Evolutionary conservation across 768 basidiomycete genomes (phyloP).

Genomic region (Pseudohyphozyma bogoriensis): DNA sequence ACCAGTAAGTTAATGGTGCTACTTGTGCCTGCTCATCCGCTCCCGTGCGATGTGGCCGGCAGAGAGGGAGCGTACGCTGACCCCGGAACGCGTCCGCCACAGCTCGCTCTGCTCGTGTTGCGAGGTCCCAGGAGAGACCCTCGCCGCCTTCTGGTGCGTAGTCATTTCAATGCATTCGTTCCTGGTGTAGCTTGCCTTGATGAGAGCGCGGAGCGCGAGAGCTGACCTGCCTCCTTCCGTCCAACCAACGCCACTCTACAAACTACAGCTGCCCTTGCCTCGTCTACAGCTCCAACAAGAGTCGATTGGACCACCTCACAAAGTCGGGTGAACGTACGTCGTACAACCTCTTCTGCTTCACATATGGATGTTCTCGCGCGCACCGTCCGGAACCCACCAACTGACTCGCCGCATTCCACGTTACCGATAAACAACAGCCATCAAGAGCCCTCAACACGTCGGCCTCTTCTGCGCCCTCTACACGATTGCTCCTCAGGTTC

Average conservation of each 20-base stretch:
- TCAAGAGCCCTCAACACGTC: conserved; percentile 2
- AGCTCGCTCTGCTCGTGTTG: neutral
- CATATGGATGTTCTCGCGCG: neutral
- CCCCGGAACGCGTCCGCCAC: conserved; percentile 1
- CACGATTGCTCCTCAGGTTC: neutral
- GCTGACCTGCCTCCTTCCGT: neutral
- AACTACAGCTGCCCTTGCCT: conserved; percentile 21
- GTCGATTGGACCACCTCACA: neutral
- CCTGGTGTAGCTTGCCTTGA: too few relatives aligned
- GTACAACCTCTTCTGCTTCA: too few relatives aligned
- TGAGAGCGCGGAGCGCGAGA: too few relatives aligned
- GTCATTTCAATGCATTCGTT: too few relatives aligned
- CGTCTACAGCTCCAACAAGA: conserved; percentile 10
- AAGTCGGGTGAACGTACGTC: conserved; percentile 12
- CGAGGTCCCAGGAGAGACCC: conserved; percentile 9
- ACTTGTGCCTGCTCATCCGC: neutral
- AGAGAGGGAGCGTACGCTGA: too few relatives aligned
- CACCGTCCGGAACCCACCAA: too few relatives aligned
- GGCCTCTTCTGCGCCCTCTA: conserved; percentile 20
- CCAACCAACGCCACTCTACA: neutral
- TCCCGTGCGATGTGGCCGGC: neutral
- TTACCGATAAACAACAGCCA: too few relatives aligned
- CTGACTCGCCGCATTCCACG: neutral
- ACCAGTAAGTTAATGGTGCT: conserved; percentile 8
- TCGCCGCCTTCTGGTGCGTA: conserved; percentile 6